Base-by-base conservation (phyloP, 371 early-diverging fungal species). In the Circinella minor region DNA sequence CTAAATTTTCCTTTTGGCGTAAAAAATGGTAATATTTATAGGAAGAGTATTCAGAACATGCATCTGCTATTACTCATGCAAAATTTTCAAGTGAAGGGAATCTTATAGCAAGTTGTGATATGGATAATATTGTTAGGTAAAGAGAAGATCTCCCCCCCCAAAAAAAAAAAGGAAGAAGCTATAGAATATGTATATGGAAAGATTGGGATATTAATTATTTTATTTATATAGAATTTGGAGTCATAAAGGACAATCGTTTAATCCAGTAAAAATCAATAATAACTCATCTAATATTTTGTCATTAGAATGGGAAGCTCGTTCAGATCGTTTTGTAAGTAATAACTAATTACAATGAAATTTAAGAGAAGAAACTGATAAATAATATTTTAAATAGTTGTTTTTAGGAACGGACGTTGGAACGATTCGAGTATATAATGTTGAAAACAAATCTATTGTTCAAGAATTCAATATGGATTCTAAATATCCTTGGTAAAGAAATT, bases 91-190 rank as follows among this genome's bases (percentile, higher is more conserved):
- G 75, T 43, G 82, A 86, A 64, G 90, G 89, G 0, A 84, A 81
- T 47, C 63, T 86, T 64, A 88, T 90, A 62, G 88, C 88, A 36
- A 90, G 90, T 67, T 88, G 89, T 67, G 90, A 90, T 74, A 84
- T 86, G 73, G 90, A 90, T 69, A 88, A 87, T 66, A 86, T 88
- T 74, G 85, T 82, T 83, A 69, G 68, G 34, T 39, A 71, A 13
- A 39, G 27, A 13, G 8, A 15, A 51, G 17, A 17, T 1, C 27
- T 2, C 1, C 27, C n/a, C n/a, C n/a, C n/a, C n/a, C n/a, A 14
- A n/a, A 4, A 51, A 14, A 51, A 13, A 51, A 17, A 17, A 4
- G 51, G 51, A 17, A 13, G n/a, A 8, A 47, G 47, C 47, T 47
- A 66, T 18, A 43, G 18, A 36, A 46, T 36, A 39, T 18, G 7